Evolutionary conservation across 1,284 basidiomycete species (phyloP).

Genomic region (Cystobasidium sp.): DNA sequence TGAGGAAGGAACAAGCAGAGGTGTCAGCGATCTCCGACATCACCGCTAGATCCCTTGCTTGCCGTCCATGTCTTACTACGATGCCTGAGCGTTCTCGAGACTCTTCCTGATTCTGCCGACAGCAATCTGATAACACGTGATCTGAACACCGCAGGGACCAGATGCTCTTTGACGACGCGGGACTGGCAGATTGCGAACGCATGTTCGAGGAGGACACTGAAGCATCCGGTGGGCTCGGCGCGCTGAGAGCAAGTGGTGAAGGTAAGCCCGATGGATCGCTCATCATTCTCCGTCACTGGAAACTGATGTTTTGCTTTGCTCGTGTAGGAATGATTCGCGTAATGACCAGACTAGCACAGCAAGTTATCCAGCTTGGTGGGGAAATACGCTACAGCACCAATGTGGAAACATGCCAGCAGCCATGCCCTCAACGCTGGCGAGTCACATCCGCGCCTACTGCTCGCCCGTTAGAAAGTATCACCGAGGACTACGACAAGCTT

Average conservation of each 20-base stretch:
- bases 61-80: no score
- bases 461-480: constrained; percentile 3
- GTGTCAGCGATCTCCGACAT: no score
- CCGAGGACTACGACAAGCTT: constrained; percentile 47
- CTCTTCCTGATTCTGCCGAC: no score
- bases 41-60: no score
- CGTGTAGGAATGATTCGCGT: constrained; percentile 46
- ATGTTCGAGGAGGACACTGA: constrained; percentile 43
- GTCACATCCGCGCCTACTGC: constrained; percentile 15
- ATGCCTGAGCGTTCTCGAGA: no score
- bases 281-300: neutral
- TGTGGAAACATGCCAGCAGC: constrained; percentile 37
- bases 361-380: constrained; percentile 42
- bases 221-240: constrained; percentile 45
- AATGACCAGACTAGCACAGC: constrained; percentile 45
- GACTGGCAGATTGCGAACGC: constrained; percentile 29
- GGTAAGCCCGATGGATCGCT: neutral
- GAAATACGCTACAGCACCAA: constrained; percentile 43
- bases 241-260: constrained; percentile 46
- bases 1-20: no score
- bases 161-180: constrained; percentile 44
- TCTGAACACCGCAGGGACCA: constrained; percentile 12
- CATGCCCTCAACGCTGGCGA: constrained; percentile 38
- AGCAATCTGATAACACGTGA: neutral
- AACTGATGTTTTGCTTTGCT: neutral